Evolutionary conservation across 1,284 basidiomycete species (phyloP).

Genomic region (Sporisorium graminicola): DNA sequence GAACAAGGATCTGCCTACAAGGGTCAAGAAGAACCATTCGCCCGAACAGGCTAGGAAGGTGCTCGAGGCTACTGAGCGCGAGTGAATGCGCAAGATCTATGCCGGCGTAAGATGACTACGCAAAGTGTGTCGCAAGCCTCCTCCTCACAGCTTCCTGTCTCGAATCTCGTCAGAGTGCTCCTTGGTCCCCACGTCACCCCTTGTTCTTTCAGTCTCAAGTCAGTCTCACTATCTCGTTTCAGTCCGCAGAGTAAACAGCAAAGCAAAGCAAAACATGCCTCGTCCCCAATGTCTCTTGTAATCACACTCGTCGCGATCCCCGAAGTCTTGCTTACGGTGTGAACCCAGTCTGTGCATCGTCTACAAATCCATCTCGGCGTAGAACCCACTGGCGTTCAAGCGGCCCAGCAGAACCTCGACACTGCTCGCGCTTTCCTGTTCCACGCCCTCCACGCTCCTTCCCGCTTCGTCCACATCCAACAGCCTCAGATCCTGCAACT

Average conservation of each 20-base stretch:
- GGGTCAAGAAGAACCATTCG: slow-evolving; percentile 43
- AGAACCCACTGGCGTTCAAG: slow-evolving; percentile 39
- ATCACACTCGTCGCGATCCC: not conserved
- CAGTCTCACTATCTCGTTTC: too few relatives aligned
- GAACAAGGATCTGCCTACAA: slow-evolving; percentile 43
- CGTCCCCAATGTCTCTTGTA: not conserved
- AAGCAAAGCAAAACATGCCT: not conserved
- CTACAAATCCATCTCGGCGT: slow-evolving; percentile 30
- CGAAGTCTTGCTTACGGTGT: not conserved
- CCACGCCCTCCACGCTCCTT: slow-evolving; percentile 7
- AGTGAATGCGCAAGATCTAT: slow-evolving; percentile 3
- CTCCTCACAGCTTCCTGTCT: not conserved
- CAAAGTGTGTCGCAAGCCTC: too few relatives aligned
- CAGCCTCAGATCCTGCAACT: slow-evolving; percentile 29
- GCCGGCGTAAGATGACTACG: not conserved
- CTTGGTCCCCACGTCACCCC: not conserved
- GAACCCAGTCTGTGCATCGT: not conserved
- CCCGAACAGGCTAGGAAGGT: slow-evolving; percentile 40
- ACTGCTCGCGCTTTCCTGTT: slow-evolving; percentile 10
- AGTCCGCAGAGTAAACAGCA: slow-evolving; percentile 5
- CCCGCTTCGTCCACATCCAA: slow-evolving; percentile 29
- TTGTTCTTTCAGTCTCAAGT: not conserved
- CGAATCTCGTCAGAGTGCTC: not conserved
- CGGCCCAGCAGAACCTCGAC: slow-evolving; percentile 35
- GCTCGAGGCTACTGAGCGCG: slow-evolving; percentile 19